Evolutionary conservation across 148 eudicot species (phyloP), one percentile per base, ranked within the genome.

Genomic region (Camellia lanceoleosa): DNA sequence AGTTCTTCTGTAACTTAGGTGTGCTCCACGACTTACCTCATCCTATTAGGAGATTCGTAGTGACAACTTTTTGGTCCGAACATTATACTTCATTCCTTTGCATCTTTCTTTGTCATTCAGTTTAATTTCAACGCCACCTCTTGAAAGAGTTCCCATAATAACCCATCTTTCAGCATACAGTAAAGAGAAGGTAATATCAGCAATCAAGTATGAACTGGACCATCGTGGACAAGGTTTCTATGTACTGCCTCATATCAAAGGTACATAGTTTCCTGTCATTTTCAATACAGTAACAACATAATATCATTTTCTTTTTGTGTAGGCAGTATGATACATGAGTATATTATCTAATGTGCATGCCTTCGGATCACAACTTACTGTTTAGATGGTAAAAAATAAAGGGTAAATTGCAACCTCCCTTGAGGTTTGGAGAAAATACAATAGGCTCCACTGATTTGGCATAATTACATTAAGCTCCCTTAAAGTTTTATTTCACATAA

Each of bases 221-320:
- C 89, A 97, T 68, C 91, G 87, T 79, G 98, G 98, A 81, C 98
- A 93, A 82, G 92, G 92, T 63, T 92, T 95, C 83, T 95, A 91
- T 87, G 98, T 95, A 84, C 86, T 95, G 85, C 98, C 98, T 80
- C 95, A 95, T 68, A 95, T 95, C 11, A 90, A 93, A 93, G 98
- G 98, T 95, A 82, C 16, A 5, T 54, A 20, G 8, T 12, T 5
- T 65, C 44, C 18, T 47, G 67, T 61, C 83, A 67, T 59, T 58
- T 67, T 46, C 46, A 52, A 16, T 70, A 46, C 56, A 44, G 47
- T 15, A 7, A 68, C 8, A 58, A 58, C 5, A 16, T 43, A 0
- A 1, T 55, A 11, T 78, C 20, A 4, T n/a, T 16, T 54, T 11
- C 38, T 14, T 41, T 62, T 41, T 62, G 19, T 20, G 6, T 19